Evolutionary conservation across 1,284 basidiomycete species (phyloP).

Genomic region (Cutaneotrichosporon daszewskae): DNA sequence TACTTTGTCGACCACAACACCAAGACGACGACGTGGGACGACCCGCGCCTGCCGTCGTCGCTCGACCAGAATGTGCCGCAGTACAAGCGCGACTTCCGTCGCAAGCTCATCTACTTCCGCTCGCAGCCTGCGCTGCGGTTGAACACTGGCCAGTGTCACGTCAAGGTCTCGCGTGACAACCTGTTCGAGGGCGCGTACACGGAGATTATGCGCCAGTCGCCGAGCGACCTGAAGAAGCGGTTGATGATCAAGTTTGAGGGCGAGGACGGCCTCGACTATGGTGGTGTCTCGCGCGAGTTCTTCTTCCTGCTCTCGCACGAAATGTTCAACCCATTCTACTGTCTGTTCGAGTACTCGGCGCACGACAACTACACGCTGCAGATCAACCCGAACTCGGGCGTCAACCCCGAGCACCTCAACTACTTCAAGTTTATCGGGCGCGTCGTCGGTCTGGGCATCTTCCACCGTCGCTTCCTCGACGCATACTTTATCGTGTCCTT

Average conservation of each 20-base stretch:
- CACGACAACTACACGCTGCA: constrained; percentile 99
- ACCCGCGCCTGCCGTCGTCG: constrained; percentile 71
- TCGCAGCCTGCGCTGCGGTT: constrained; percentile 91
- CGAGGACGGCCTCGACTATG: constrained; percentile 97
- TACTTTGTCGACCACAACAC: constrained; percentile 98
- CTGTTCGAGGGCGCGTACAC: constrained; percentile 96
- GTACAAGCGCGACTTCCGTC: constrained; percentile 97
- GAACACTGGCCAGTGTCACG: constrained; percentile 86
- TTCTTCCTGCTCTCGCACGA: constrained; percentile 99
- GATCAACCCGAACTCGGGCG: constrained; percentile 94
- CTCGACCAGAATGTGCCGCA: constrained; percentile 86
- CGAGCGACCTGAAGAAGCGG: constrained; percentile 92
- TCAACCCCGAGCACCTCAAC: constrained; percentile 97
- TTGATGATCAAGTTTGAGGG: constrained; percentile 99
- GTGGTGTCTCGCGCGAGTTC: constrained; percentile 96
- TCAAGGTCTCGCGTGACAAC: constrained; percentile 87
- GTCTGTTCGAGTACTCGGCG: constrained; percentile 97
- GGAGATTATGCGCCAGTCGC: constrained; percentile 84
- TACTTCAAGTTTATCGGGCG: constrained; percentile 99
- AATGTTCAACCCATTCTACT: constrained; percentile 98
- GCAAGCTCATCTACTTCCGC: constrained; percentile 98
- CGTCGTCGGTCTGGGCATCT: constrained; percentile 88
- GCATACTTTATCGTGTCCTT: constrained; percentile 98
- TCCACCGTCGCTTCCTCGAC: constrained; percentile 97
- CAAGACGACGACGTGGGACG: constrained; percentile 90